phyloP scores from a whole-genome alignment of 2,329 filamentous ascomycete genomes.

The Penicillium hordei region DNA sequence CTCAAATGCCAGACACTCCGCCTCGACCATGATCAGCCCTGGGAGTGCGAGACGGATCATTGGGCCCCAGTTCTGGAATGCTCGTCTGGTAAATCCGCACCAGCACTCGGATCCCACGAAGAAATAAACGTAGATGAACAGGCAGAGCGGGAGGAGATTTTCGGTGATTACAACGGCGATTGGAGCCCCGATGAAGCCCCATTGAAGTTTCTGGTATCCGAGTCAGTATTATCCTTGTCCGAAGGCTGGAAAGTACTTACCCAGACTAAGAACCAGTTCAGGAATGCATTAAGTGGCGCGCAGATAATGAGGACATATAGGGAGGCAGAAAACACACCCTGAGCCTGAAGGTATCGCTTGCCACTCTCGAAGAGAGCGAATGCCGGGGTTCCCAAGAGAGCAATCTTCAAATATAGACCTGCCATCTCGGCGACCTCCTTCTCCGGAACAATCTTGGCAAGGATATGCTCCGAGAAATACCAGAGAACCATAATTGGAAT shows the following conservation, averaged over 20 bases:
- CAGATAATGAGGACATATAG: conserved; percentile 81
- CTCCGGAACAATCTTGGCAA: conserved; percentile 69
- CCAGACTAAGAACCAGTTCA: conserved; percentile 84
- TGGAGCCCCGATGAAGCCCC: conserved; percentile 76
- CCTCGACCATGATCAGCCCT: conserved; percentile 89
- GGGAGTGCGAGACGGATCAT: conserved; percentile 88
- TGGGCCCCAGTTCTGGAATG: conserved; percentile 72
- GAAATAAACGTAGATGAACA: conserved; percentile 72
- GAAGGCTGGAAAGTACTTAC: conserved; percentile 39
- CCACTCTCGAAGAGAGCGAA: conserved; percentile 74
- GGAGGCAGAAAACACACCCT: conserved; percentile 79
- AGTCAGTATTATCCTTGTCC: conserved; percentile 2
- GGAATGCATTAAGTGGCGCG: conserved; percentile 73
- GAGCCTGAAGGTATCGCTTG: conserved; percentile 86
- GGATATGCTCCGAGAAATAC: conserved; percentile 65
- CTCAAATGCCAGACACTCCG: conserved; percentile 92
- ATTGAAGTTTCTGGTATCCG: conserved; percentile 48
- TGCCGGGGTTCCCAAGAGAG: conserved; percentile 69
- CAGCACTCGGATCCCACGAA: conserved; percentile 73
- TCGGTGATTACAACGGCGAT: conserved; percentile 75
- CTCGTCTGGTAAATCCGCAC: conserved; percentile 72
- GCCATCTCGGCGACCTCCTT: conserved; percentile 68
- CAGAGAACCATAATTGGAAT: conserved; percentile 72
- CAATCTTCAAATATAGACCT: conserved; percentile 69
- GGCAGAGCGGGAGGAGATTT: conserved; percentile 68